phyloP scores from a whole-genome alignment of 2,329 filamentous ascomycete species.

The Fusarium nygamai region DNA sequence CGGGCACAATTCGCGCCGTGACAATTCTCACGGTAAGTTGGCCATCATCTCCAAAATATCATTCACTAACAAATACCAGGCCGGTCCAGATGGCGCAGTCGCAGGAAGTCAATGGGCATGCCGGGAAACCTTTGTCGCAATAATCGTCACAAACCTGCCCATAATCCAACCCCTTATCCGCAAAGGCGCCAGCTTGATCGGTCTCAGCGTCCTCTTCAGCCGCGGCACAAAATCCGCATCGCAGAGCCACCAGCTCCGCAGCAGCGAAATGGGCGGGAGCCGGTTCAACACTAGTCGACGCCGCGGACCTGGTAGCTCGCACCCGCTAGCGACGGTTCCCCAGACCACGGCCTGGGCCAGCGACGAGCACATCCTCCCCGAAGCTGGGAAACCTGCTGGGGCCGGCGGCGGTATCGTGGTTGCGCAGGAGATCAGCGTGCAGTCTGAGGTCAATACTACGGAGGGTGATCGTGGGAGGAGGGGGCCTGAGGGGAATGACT shows the following conservation, averaged over 20 bases:
- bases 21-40: conserved; percentile 26
- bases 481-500: conserved; percentile 21
- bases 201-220: conserved; percentile 32
- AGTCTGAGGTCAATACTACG: conserved; percentile 20
- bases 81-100: conserved; percentile 29
- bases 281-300: conserved; percentile 25
- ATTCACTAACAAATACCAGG: conserved; percentile 1
- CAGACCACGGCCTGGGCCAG: conserved; percentile 34
- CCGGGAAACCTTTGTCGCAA: conserved; percentile 53
- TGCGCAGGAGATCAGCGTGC: conserved; percentile 33
- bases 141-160: conserved; percentile 49
- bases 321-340: conserved; percentile 20
- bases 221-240: conserved; percentile 26
- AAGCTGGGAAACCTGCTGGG: background rate
- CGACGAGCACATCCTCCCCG: conserved; percentile 36
- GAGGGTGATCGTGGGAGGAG: background rate
- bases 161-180: conserved; percentile 34
- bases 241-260: conserved; percentile 35
- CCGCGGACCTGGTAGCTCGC: background rate
- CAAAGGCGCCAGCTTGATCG: conserved; percentile 35
- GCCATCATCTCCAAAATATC: rapidly evolving
- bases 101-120: conserved; percentile 47
- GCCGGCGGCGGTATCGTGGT: conserved; percentile 25
- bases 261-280: conserved; percentile 22
- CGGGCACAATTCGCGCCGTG: conserved; percentile 32